phyloP scores from a whole-genome alignment of 208 protist genomes.

The Leptomonas seymouri region DNA sequence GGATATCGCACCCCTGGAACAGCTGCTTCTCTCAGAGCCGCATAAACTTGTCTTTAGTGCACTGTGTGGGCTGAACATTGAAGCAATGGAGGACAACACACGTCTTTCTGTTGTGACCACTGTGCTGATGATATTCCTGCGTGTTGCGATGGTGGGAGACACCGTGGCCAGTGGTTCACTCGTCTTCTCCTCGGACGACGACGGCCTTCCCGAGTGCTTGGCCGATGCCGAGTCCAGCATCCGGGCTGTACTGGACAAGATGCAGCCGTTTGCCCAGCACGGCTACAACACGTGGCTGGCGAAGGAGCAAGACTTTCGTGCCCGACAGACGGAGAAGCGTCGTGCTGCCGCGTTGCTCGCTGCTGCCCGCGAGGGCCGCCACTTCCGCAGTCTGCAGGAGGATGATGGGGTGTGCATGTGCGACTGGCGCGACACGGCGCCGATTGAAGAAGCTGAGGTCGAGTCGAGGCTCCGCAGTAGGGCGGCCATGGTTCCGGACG shows the following conservation, averaged over 20 bases:
- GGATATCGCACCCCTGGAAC: conserved; percentile 40
- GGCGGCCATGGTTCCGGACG: not conserved
- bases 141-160: conserved; percentile 43
- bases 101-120: conserved; percentile 77
- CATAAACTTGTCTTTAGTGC: conserved; percentile 75
- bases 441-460: conserved; percentile 5
- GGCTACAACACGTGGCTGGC: conserved; percentile 43
- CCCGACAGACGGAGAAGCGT: conserved; percentile 10
- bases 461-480: not conserved
- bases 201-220: not conserved
- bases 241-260: conserved; percentile 31
- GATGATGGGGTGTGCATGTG: conserved; percentile 27
- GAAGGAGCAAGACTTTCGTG: conserved; percentile 21
- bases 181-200: not conserved
- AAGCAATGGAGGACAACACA: conserved; percentile 61
- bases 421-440: conserved; percentile 20
- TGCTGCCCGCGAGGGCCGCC: conserved; percentile 12
- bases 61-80: conserved; percentile 62
- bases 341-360: conserved; percentile 12
- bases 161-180: not conserved
- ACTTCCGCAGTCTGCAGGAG: conserved; percentile 21
- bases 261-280: conserved; percentile 41
- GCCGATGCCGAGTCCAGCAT: conserved; percentile 25
- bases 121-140: conserved; percentile 71
- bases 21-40: conserved; percentile 55